Evolutionary conservation across 75 land plant species (phyloP).

Genomic region (Pseudotsuga menziesii): DNA sequence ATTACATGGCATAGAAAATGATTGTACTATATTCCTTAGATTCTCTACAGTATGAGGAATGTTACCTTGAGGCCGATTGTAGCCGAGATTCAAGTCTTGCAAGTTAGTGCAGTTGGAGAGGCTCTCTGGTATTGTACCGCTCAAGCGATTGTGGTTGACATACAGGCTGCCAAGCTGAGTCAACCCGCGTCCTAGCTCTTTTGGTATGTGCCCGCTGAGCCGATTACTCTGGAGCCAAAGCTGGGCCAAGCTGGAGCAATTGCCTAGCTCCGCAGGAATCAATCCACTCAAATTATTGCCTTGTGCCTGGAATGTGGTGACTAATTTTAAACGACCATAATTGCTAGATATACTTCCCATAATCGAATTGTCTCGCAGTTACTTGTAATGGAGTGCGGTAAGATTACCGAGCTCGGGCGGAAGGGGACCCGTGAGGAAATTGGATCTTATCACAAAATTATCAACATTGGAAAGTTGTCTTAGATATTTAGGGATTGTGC

Average conservation of each 20-base stretch:
- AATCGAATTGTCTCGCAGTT: slow-evolving; percentile 33
- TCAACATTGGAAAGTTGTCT: slow-evolving; percentile 32
- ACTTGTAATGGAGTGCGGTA: slow-evolving; percentile 24
- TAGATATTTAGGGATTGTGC: slow-evolving; percentile 53
- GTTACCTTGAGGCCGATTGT: slow-evolving; percentile 37
- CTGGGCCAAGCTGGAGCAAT: slow-evolving; percentile 22
- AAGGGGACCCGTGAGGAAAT: slow-evolving; percentile 53
- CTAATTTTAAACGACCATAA: slow-evolving; percentile 28
- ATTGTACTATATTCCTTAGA: slow-evolving; percentile 27
- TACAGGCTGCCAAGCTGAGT: slow-evolving; percentile 31
- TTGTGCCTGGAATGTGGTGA: slow-evolving; percentile 28
- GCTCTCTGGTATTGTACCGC: slow-evolving; percentile 34
- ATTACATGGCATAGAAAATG: slow-evolving; percentile 43
- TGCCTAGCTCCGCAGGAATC: slow-evolving; percentile 62
- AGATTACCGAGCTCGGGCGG: slow-evolving; percentile 46
- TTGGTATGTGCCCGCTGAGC: slow-evolving; percentile 50
- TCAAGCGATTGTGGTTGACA: slow-evolving; percentile 33
- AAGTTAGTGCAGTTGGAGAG: slow-evolving; percentile 33
- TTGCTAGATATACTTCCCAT: slow-evolving; percentile 45
- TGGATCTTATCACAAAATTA: slow-evolving; percentile 44
- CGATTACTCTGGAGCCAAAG: slow-evolving; percentile 34
- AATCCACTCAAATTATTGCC: slow-evolving; percentile 47
- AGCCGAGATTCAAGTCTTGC: slow-evolving; percentile 35
- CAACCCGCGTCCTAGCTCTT: slow-evolving; percentile 25
- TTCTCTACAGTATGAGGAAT: slow-evolving; percentile 30